phyloP scores from a whole-genome alignment of 495 filamentous ascomycete genomes.

The Penicillium subrubescens region DNA sequence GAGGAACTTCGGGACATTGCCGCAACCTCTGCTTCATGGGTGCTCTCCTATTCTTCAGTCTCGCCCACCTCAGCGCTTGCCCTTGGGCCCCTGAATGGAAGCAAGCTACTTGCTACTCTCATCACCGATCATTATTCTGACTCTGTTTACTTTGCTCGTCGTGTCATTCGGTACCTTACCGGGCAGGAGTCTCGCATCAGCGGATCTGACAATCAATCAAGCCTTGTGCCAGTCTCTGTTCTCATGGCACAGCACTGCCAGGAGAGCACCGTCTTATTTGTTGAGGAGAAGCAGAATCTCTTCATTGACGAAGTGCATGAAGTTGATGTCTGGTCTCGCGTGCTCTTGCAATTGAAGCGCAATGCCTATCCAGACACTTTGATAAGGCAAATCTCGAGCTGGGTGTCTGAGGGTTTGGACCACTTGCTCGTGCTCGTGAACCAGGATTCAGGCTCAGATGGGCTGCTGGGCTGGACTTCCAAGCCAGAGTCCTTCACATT shows the following conservation, averaged over 20 bases:
- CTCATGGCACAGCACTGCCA: constrained; percentile 53
- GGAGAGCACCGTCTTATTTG: constrained; percentile 76
- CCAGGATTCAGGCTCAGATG: constrained; percentile 47
- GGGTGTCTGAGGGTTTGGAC: constrained; percentile 60
- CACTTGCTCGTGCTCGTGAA: constrained; percentile 42
- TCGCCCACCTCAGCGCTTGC: constrained; percentile 32
- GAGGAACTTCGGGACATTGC: constrained; percentile 76
- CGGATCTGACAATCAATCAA: constrained; percentile 14
- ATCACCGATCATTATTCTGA: constrained; percentile 39
- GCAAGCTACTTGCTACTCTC: constrained; percentile 46
- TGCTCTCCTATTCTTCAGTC: constrained; percentile 42
- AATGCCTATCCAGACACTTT: constrained; percentile 26
- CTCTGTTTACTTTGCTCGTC: constrained; percentile 37
- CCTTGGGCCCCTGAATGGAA: constrained; percentile 50
- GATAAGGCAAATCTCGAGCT: constrained; percentile 40
- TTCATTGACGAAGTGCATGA: constrained; percentile 81
- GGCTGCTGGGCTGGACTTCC: constrained; percentile 71
- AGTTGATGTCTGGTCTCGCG: constrained; percentile 61
- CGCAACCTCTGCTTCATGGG: constrained; percentile 51
- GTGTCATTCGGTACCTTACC: constrained; percentile 32
- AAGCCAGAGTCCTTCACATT: constrained; percentile 72
- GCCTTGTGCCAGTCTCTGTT: constrained; percentile 40
- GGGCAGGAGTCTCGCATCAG: constrained; percentile 30
- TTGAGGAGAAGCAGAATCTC: constrained; percentile 86
- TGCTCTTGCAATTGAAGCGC: constrained; percentile 39